Percentiles rank a stretch among this genome's conserved stretches.
Conservation (phyloP, 257 asterid genomes). For the Solanum lycopersicoides region DNA sequence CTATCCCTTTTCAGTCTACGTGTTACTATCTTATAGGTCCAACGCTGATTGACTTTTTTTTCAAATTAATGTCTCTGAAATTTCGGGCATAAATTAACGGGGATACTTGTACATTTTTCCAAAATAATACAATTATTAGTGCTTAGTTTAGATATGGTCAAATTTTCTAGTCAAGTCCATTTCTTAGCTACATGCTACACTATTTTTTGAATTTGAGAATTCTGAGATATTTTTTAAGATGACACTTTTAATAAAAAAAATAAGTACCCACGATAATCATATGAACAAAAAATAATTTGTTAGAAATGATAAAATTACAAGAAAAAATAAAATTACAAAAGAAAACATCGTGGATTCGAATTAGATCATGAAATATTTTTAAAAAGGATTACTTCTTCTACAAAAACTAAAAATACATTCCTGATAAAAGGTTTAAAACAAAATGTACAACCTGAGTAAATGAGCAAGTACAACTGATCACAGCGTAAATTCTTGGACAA, state of each 20-base stretch:
- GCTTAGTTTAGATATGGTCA: neutral
- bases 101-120: too few species aligned
- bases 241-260: too few species aligned
- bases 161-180: neutral
- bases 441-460: constrained; percentile 18
- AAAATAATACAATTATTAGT: neutral
- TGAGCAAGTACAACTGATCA: neutral
- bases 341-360: neutral
- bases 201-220: too few species aligned
- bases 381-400: neutral
- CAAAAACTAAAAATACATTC: neutral
- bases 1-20: too few species aligned
- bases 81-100: too few species aligned
- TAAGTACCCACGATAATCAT: rapidly evolving
- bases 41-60: too few species aligned
- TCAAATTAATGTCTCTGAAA: too few species aligned
- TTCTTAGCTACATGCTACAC: neutral
- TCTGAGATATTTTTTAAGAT: rapidly evolving
- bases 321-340: too few species aligned
- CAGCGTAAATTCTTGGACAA: neutral
- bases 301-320: neutral
- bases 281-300: neutral
- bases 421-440: neutral
- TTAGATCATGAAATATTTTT: neutral
- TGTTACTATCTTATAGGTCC: too few species aligned